phyloP scores from a whole-genome alignment of 163 green algal species.

The Scenedesmus sp. region DNA sequence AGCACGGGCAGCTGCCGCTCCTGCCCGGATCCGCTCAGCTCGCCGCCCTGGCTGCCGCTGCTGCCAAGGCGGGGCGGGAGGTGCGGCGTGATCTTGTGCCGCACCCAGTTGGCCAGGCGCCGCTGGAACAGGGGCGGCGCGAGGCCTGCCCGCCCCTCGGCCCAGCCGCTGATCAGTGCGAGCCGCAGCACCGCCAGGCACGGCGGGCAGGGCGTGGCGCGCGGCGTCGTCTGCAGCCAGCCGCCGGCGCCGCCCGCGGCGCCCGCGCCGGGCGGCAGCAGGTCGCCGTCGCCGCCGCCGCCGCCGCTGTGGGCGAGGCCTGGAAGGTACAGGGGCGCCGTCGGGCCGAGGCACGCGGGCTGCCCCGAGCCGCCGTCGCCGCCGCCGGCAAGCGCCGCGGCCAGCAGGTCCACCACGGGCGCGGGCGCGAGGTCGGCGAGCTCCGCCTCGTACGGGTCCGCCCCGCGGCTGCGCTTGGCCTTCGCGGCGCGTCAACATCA shows the following conservation, averaged over 20 bases:
- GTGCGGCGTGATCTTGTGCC: constrained; percentile 27
- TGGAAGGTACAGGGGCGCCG: not conserved
- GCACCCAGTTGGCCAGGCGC: constrained; percentile 16
- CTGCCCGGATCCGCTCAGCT: not conserved
- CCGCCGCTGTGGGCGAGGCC: not conserved
- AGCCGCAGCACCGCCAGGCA: not conserved
- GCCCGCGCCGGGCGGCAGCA: too few relatives aligned
- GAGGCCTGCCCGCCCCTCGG: not conserved
- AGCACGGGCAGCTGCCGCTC: not conserved
- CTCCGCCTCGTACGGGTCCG: constrained; percentile 3
- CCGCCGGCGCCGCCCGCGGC: too few relatives aligned
- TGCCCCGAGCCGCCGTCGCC: not conserved
- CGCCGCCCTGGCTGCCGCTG: constrained; percentile 1
- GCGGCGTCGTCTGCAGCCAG: too few relatives aligned
- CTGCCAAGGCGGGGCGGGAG: not conserved
- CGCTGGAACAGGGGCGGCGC: constrained; percentile 24
- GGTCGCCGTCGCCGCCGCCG: not conserved
- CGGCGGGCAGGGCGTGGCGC: not conserved
- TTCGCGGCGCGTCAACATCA: too few relatives aligned
- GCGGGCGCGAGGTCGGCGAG: constrained; percentile 3
- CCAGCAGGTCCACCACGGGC: not conserved
- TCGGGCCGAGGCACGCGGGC: not conserved
- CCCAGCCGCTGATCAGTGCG: constrained; percentile 22
- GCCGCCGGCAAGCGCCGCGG: constrained; percentile 13
- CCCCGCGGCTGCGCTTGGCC: constrained; percentile 10